Base-by-base conservation (phyloP, 257 asterid species). In the Striga asiatica region DNA sequence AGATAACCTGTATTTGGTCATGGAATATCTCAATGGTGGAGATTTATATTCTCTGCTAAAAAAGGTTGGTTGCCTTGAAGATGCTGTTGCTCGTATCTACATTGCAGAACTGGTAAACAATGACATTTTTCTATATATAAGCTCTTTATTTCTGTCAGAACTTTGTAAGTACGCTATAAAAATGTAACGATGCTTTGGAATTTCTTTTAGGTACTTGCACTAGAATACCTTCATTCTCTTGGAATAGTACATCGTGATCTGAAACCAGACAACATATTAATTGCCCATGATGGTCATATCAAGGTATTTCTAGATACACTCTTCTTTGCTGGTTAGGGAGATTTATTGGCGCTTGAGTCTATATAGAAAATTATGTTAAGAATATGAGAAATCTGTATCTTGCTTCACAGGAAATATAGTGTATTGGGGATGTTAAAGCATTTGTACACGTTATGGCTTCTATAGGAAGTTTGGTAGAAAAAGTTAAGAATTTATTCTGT, bases 1-100 rank as follows among this genome's bases (percentile, higher is more conserved):
- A 61, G 98, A 81, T 62, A 79, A 87, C 72, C 92, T 89, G 54
- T 89, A 89, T 75, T 75, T 89, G 83, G 98, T 89, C 58, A 89
- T 89, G 98, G 98, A 89, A 66, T 89, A 86, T 79, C 91, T 89
- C 68, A 89, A 80, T 41, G 98, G 98, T 49, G 98, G 98, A 60
- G 98, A 89, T 77, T 67, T 89, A 24, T 89, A 73, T 80, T 89
- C 98, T 61, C 58, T 89, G 74, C 86, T 89, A 21, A 81, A 66
- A 60, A 83, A 81, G 69, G 73, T 89, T 46, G 92, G 92, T 41
- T 86, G 94, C 78, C 83, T 89, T 51, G 96, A 76, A 70, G 96
- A 87, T 78, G 76, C 76, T 43, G 80, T 87, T 47, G 95, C 89
- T 62, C 92, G 96, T 42, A 66, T 78, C 32, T 89, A 89, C 69